Percentiles rank a stretch among this genome's conserved stretches.
These are phyloP conservation scores for Corinectria fuckeliana DNA, from an alignment of 2,329 filamentous ascomycete species.

Conservation along the genomic window DNA sequence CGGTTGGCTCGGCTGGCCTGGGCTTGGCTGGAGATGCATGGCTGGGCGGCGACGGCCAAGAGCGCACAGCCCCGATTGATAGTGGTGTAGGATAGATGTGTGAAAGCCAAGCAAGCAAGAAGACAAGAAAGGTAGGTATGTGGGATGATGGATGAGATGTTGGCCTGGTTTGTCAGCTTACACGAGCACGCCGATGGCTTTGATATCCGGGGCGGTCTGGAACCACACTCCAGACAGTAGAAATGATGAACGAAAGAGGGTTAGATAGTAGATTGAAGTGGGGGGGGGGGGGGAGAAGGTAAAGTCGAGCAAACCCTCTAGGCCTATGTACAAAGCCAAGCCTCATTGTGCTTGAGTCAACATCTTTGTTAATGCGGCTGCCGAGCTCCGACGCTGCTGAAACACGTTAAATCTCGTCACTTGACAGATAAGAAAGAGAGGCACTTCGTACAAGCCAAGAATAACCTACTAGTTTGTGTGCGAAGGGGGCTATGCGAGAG, in stretches of 20 bases:
- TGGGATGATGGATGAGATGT: neutral
- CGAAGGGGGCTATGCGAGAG: neutral
- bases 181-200: neutral
- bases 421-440: too few relatives aligned
- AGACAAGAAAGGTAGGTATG: neutral
- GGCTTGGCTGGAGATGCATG: neutral
- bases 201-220: neutral
- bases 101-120: neutral
- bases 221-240: neutral
- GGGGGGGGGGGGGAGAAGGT: neutral
- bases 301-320: neutral
- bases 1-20: neutral
- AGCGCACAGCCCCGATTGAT: conserved; percentile 9
- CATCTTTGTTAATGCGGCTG: neutral
- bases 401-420: neutral
- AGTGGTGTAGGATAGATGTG: neutral
- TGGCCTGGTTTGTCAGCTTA: conserved; percentile 14
- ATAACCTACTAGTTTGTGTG: neutral
- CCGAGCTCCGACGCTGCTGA: conserved; percentile 4
- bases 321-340: neutral
- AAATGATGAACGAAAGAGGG: neutral
- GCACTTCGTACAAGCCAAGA: too few relatives aligned
- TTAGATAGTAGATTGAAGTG: neutral
- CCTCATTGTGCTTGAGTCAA: neutral
- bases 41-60: neutral